These are phyloP conservation scores for Magnusiomyces suaveolens DNA, from an alignment of 1,139 yeast genomes.

Conservation along the genomic window DNA sequence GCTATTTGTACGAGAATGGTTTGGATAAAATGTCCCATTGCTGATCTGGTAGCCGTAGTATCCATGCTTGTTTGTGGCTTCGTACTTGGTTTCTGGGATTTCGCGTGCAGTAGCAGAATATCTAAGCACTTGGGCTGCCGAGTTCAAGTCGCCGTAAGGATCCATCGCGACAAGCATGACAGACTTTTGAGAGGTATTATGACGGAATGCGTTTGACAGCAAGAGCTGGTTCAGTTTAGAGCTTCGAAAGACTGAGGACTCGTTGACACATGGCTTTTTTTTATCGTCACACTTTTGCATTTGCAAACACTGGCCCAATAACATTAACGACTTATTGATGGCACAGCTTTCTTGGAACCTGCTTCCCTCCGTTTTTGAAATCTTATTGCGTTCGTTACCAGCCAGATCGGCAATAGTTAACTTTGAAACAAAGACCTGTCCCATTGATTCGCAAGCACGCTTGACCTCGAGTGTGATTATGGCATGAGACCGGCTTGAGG, in stretches of 20 bases:
- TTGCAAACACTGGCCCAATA: slow-evolving; percentile 41
- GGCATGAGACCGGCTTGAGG: slow-evolving; percentile 36
- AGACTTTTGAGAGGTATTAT: slow-evolving; percentile 26
- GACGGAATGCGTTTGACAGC: slow-evolving; percentile 38
- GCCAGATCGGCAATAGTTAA: slow-evolving; percentile 43
- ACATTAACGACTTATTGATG: slow-evolving; percentile 39
- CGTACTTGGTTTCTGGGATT: slow-evolving; percentile 13
- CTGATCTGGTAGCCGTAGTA: neutral
- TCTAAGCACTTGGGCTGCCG: slow-evolving; percentile 41
- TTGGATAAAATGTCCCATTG: too few relatives aligned
- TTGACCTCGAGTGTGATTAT: slow-evolving; percentile 32
- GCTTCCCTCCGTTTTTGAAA: slow-evolving; percentile 37
- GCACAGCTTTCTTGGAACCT: slow-evolving; percentile 40
- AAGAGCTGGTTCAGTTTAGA: slow-evolving; percentile 41
- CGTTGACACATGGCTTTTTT: slow-evolving; percentile 4
- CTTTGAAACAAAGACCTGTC: slow-evolving; percentile 5
- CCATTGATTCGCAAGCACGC: slow-evolving; percentile 9
- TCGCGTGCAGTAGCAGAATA: slow-evolving; percentile 35
- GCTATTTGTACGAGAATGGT: neutral
- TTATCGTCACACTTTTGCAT: slow-evolving; percentile 29
- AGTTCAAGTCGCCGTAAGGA: slow-evolving; percentile 52
- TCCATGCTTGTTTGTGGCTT: neutral
- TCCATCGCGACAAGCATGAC: slow-evolving; percentile 48
- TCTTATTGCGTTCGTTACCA: slow-evolving; percentile 41
- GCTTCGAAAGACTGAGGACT: slow-evolving; percentile 34